Percentiles rank a stretch among this genome's conserved stretches.
These are phyloP conservation scores for Rhododendron ovatum DNA, from an alignment of 148 eudicot species.

Conservation along the genomic window DNA sequence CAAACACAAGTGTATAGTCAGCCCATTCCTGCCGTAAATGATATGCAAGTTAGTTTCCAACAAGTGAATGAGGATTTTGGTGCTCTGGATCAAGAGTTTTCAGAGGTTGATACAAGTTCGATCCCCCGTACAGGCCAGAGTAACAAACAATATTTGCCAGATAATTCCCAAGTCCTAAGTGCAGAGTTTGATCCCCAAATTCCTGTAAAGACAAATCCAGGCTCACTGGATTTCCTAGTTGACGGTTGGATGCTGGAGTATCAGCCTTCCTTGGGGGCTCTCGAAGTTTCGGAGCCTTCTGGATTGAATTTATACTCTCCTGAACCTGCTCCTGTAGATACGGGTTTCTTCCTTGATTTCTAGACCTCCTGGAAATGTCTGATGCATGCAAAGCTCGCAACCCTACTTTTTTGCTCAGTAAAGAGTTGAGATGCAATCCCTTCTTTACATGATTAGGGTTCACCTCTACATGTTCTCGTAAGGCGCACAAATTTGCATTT, in stretches of 20 bases:
- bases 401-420: neutral
- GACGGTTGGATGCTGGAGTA: slow-evolving; percentile 29
- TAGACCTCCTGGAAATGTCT: slow-evolving; percentile 19
- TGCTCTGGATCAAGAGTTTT: slow-evolving; percentile 10
- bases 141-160: slow-evolving; percentile 21
- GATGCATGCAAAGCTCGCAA: neutral
- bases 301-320: slow-evolving; percentile 27
- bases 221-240: slow-evolving; percentile 23
- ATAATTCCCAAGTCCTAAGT: slow-evolving; percentile 15
- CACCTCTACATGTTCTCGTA: neutral
- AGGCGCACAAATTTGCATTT: neutral
- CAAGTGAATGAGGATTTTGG: slow-evolving; percentile 20
- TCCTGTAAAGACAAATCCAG: slow-evolving; percentile 12
- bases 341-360: slow-evolving; percentile 44
- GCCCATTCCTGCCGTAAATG: slow-evolving; percentile 18
- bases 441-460: neutral
- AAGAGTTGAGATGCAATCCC: neutral
- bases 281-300: slow-evolving; percentile 16
- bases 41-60: slow-evolving; percentile 16
- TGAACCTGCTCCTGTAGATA: slow-evolving; percentile 28
- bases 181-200: slow-evolving; percentile 17
- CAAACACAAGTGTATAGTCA: slow-evolving; percentile 27
- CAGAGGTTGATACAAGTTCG: slow-evolving; percentile 11
- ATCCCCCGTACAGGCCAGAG: slow-evolving; percentile 12
- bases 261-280: slow-evolving; percentile 16